Evolutionary conservation across 1,139 yeast species (phyloP), one percentile per base, ranked within the genome.

Genomic region (Saccharomyces pastorianus): DNA sequence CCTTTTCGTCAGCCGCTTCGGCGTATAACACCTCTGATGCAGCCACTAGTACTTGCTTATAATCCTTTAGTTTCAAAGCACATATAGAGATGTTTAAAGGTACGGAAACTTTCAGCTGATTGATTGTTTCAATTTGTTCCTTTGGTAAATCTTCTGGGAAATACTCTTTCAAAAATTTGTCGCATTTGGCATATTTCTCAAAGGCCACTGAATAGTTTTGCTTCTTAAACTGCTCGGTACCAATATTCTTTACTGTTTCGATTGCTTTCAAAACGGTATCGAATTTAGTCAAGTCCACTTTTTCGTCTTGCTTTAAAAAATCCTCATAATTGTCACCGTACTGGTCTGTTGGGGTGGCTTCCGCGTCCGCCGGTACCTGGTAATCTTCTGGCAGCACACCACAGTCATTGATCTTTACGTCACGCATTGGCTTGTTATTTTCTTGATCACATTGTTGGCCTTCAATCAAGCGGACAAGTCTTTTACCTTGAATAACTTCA

Each of bases 301-400:
- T 77, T 55, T 81, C 83, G 64, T 89, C 91, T 67, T 88, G 96
- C 48, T 81, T 84, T 56, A 91, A 76, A 23, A 77, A 76, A 52
- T 85, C 95, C 67, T 88, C 97, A 67, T 84, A 90, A 42, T 76
- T 72, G 67, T 91, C 98, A 20, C 96, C 97, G 27, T 89, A 85
- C 20, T 88, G 91, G 66, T 88, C 96, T 1, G 65, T 62, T 27
- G 70, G 69, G 3, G 71, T 62, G n/a, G 57, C 59, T 53, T 69
- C 73, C 1, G 71, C 70, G 61, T 84, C 88, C 14, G 72, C 69
- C 48, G 73, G 69, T 59, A 71, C 65, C 31, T 73, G 61, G 60
- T 80, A 82, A 58, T 84, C 90, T 8, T 72, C 73, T 8, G 88
- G 82, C 58, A 88, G 73, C 62, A 83, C 84, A 44, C 97, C 97